Base-by-base conservation (phyloP, 495 filamentous ascomycete species). In the Daldinia grandis region DNA sequence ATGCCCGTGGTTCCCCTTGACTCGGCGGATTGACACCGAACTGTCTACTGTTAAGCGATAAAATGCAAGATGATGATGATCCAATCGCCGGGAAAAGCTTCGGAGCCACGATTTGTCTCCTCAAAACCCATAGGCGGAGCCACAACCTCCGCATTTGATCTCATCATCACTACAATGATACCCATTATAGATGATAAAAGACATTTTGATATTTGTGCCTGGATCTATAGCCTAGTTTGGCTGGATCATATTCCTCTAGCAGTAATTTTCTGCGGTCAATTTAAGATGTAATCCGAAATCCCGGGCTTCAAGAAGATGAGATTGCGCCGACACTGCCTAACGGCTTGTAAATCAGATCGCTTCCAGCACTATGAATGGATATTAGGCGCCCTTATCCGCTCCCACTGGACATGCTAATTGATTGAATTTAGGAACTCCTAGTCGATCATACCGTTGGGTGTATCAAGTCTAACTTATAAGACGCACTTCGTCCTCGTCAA, bases 121-220 rank as follows among this genome's bases (percentile, higher is more conserved):
- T 66, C 37, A 53, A 60, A 61, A 58, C 44, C 24, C 27, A 62
- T 38, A 68, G 57, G 55, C 71, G 66, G 71, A 66, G 57, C 33
- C 5, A 37, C 19, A 50, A 33, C 57, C 44, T 73, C 66, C 62
- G 66, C 62, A 62, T 66, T 24, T 35, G 65, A 66, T 69, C 62
- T 66, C 62, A 49, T 31, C 42, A 65, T 55, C 44, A 63, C 38
- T 38, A 21, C 42, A 69, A 66, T 73, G 71, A 70, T 73, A 73
- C 71, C 71, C 71, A 69, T 3, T 30, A 58, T 66, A 66, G 37
- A 59, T 37, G 14, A 28, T 59, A 37, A 27, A 59, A 66, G 53
- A 58, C 50, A 28, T 25, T 57, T 40, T 25, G 3, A 33, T 40
- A n/a, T 28, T 10, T 28, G 30, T 57, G 1, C 38, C 38, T 59